Percentiles rank a stretch among this genome's conserved stretches.
Conservation (phyloP, 345 rosid species). For the Sapria himalayana region DNA sequence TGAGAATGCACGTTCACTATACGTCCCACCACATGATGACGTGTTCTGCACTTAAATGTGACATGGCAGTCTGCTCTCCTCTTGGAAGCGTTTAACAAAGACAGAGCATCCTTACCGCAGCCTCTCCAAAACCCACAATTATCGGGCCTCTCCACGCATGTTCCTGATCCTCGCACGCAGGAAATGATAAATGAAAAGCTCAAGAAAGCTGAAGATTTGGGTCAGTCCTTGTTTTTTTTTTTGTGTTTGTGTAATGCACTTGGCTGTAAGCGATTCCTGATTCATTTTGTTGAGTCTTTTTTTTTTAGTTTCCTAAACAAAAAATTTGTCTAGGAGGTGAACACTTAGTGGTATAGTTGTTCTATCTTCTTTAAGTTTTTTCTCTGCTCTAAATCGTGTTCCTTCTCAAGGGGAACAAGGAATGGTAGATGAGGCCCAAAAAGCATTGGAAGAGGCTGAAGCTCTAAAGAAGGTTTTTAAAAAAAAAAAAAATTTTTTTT, state of each 20-base stretch:
- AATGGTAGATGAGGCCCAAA: constrained; percentile 99
- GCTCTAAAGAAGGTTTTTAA: constrained; percentile 89
- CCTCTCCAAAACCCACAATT: constrained; percentile 52
- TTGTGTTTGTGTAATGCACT: no score
- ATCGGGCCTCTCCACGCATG: constrained; percentile 42
- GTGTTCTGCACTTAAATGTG: no score
- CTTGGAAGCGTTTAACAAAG: constrained; percentile 96
- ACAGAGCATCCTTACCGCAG: constrained; percentile 87
- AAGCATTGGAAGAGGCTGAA: constrained; percentile 95
- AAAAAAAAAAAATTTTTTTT: constrained; percentile 3
- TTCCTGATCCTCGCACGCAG: constrained; percentile 81
- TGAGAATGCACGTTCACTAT: no score
- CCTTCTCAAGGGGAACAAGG: constrained; percentile 70
- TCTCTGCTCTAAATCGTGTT: constrained; percentile 1
- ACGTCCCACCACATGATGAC: no score
- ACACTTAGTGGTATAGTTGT: no score
- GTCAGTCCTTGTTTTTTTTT: constrained; percentile 19
- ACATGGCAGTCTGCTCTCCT: constrained; percentile 59
- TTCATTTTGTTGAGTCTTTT: no score
- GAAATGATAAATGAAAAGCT: constrained; percentile 97
- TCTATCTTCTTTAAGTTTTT: no score
- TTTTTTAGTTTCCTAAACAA: no score
- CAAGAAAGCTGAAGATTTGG: constrained; percentile 96
- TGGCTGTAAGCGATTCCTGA: no score
- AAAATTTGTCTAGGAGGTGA: no score